These are phyloP conservation scores for Ogataea degrootiae DNA, from an alignment of 805 yeast species.

Conservation along the genomic window DNA sequence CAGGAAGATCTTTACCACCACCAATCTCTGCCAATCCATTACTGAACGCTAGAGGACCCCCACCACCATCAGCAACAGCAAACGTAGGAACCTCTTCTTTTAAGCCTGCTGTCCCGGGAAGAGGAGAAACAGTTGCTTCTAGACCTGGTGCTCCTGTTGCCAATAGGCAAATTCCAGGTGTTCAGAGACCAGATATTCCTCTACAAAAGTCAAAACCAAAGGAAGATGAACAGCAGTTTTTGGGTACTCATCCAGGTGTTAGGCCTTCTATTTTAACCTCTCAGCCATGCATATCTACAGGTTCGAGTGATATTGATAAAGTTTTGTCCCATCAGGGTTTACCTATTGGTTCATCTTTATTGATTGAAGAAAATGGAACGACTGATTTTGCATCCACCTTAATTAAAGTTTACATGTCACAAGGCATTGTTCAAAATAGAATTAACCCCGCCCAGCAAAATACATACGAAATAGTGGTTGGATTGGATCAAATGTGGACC, in stretches of 20 bases:
- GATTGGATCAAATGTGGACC: constrained; percentile 54
- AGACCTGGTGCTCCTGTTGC: no score
- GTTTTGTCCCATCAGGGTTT: constrained; percentile 77
- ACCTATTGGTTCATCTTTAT: constrained; percentile 67
- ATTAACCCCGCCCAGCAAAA: constrained; percentile 35
- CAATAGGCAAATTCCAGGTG: no score
- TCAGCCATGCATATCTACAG: constrained; percentile 74
- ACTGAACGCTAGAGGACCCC: neutral
- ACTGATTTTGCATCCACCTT: constrained; percentile 81
- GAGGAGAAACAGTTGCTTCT: constrained; percentile 7
- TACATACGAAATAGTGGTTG: constrained; percentile 63
- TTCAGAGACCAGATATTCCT: neutral
- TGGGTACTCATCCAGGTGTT: constrained; percentile 47
- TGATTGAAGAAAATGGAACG: constrained; percentile 79
- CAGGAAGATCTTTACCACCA: constrained; percentile 2
- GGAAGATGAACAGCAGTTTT: constrained; percentile 1
- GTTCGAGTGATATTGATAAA: constrained; percentile 70
- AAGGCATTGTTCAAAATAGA: constrained; percentile 67
- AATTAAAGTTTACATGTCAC: constrained; percentile 65
- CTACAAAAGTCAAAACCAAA: neutral
- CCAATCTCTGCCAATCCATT: neutral
- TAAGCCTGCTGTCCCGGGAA: constrained; percentile 19
- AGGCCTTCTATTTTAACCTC: constrained; percentile 77
- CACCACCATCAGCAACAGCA: neutral
- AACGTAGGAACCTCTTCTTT: constrained; percentile 4